Conservation (phyloP, 805 yeast species). For the Zygosaccharomyces bailii region DNA sequence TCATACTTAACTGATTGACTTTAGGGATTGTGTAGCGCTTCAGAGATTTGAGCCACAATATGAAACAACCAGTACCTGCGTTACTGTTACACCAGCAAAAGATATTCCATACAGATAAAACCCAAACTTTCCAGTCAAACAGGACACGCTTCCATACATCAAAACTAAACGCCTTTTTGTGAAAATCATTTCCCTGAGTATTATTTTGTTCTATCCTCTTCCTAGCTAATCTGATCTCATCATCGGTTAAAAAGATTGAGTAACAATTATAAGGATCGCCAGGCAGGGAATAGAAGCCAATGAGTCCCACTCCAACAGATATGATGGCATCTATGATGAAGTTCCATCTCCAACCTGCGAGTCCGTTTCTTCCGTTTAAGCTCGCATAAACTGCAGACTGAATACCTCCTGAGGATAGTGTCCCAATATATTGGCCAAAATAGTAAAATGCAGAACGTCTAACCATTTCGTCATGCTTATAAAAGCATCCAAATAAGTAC, state of each 20-base stretch:
- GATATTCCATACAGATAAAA: conserved; percentile 49
- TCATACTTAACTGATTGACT: conserved; percentile 47
- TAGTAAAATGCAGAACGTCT: conserved; percentile 63
- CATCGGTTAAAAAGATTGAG: conserved; percentile 51
- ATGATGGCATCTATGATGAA: conserved; percentile 63
- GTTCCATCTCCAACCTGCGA: conserved; percentile 71
- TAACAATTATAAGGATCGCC: conserved; percentile 62
- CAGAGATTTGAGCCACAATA: conserved; percentile 57
- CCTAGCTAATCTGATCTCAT: conserved; percentile 53
- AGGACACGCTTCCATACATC: conserved; percentile 52
- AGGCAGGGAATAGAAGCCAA: conserved; percentile 56
- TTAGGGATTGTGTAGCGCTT: conserved; percentile 41
- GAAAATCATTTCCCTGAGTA: conserved; percentile 29
- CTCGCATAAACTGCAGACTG: conserved; percentile 51
- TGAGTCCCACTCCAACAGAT: conserved; percentile 53
- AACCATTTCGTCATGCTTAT: conserved; percentile 52
- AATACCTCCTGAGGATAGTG: conserved; percentile 58
- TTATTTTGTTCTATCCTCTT: conserved; percentile 39
- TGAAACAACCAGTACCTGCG: conserved; percentile 49
- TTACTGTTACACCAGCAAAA: conserved; percentile 58
- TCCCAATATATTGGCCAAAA: conserved; percentile 60
- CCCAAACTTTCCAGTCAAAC: conserved; percentile 56
- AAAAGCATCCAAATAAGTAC: conserved; percentile 56
- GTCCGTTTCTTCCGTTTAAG: conserved; percentile 50
- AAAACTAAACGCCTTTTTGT: conserved; percentile 39